phyloP scores from a whole-genome alignment of 345 rosid species.

The Euphorbia lathyris region DNA sequence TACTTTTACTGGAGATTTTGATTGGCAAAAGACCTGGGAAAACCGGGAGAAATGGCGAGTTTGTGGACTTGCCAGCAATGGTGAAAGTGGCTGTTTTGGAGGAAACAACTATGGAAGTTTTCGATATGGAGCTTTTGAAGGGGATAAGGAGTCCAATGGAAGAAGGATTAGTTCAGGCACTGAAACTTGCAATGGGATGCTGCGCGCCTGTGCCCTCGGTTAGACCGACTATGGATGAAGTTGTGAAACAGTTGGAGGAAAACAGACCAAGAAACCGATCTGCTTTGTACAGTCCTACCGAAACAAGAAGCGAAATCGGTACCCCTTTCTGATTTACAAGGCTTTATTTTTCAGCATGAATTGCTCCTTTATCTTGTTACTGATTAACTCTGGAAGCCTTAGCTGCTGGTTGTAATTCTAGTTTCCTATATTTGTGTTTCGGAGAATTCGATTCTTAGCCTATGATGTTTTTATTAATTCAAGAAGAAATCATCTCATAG shows the following conservation, averaged over 20 bases:
- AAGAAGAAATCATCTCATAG: background rate
- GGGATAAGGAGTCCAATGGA: slow-evolving; percentile 95
- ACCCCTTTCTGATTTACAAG: slow-evolving; percentile 60
- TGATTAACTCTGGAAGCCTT: slow-evolving; percentile 9
- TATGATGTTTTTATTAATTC: slow-evolving; percentile 4
- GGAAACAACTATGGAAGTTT: slow-evolving; percentile 94
- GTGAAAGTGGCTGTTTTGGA: slow-evolving; percentile 94
- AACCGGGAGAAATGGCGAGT: slow-evolving; percentile 56
- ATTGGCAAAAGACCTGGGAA: slow-evolving; percentile 93
- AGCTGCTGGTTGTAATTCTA: slow-evolving; percentile 16
- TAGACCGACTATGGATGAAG: slow-evolving; percentile 94
- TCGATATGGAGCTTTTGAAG: slow-evolving; percentile 75
- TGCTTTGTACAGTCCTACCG: slow-evolving; percentile 86
- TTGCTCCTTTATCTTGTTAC: slow-evolving; percentile 12
- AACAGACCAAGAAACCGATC: slow-evolving; percentile 96
- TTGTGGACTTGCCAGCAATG: slow-evolving; percentile 74
- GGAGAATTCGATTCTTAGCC: slow-evolving; percentile 2
- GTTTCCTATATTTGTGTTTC: slow-evolving; percentile 3
- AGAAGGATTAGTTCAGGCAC: slow-evolving; percentile 89
- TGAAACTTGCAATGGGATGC: slow-evolving; percentile 99
- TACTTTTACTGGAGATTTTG: slow-evolving; percentile 79
- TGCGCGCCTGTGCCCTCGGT: slow-evolving; percentile 93
- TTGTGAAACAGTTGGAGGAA: slow-evolving; percentile 92
- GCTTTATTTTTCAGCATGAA: slow-evolving; percentile 14
- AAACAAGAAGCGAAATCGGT: slow-evolving; percentile 78